phyloP scores from a whole-genome alignment of 2,329 filamentous ascomycete species.

The Madurella mycetomatis region DNA sequence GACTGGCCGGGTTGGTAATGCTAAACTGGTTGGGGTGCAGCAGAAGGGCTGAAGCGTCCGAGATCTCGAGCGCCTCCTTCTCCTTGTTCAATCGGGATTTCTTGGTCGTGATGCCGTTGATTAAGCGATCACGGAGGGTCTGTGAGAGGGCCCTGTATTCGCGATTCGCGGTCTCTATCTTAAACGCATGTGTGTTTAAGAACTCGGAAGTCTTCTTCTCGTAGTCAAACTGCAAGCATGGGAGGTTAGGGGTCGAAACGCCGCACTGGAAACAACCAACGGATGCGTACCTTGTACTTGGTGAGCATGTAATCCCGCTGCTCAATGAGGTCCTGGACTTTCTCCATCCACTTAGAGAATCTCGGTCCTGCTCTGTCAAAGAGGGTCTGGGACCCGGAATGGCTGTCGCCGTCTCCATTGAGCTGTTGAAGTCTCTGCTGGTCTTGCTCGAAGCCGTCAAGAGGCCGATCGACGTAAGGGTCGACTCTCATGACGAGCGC shows the following conservation, averaged over 20 bases:
- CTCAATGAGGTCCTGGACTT: conserved; percentile 84
- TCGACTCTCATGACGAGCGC: conserved; percentile 80
- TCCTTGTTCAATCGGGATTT: conserved; percentile 61
- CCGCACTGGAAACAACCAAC: not conserved
- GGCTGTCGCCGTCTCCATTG: conserved; percentile 34
- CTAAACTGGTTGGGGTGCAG: conserved; percentile 66
- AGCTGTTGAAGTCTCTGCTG: conserved; percentile 35
- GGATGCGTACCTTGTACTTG: conserved; percentile 65
- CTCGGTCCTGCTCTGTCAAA: conserved; percentile 74
- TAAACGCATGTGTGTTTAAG: conserved; percentile 56
- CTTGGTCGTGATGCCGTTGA: conserved; percentile 61
- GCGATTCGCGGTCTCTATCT: conserved; percentile 57
- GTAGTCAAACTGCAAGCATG: conserved; percentile 51
- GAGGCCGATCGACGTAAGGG: conserved; percentile 58
- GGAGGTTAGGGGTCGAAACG: conserved; percentile 18
- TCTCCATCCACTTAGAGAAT: conserved; percentile 79
- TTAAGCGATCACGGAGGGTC: conserved; percentile 62
- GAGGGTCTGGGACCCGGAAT: conserved; percentile 49
- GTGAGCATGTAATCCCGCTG: conserved; percentile 79
- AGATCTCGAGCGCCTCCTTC: conserved; percentile 64
- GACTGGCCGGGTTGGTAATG: conserved; percentile 60
- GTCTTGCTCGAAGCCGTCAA: conserved; percentile 43
- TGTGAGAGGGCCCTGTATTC: conserved; percentile 56
- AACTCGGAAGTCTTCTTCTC: conserved; percentile 58
- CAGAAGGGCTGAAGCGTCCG: conserved; percentile 60